phyloP scores from a whole-genome alignment of 2,329 filamentous ascomycete species.

The Chrysoporthe puriensis region DNA sequence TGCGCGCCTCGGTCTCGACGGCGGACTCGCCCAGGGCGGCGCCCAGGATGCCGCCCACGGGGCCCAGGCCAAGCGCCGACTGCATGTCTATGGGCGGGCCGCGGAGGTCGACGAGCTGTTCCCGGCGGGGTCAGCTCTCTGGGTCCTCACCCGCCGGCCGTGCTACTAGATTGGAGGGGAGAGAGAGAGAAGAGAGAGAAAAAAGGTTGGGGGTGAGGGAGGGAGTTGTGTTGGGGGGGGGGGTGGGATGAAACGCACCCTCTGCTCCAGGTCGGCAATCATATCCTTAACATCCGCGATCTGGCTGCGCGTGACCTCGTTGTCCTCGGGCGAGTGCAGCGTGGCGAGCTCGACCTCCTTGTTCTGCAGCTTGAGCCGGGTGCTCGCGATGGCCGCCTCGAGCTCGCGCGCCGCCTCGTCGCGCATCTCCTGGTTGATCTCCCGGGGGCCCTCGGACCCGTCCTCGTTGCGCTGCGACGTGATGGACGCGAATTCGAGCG shows the following conservation, averaged over 20 bases:
- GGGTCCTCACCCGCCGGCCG: no score
- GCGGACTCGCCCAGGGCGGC: slow-evolving; percentile 65
- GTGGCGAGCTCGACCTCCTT: slow-evolving; percentile 70
- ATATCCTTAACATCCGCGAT: slow-evolving; percentile 79
- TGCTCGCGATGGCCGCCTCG: slow-evolving; percentile 74
- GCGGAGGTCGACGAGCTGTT: slow-evolving; percentile 68
- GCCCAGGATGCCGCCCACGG: slow-evolving; percentile 64
- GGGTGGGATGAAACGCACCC: slow-evolving; percentile 52
- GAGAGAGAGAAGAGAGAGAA: neutral
- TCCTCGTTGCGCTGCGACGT: slow-evolving; percentile 60
- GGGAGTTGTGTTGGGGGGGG: no score
- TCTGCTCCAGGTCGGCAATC: slow-evolving; percentile 76
- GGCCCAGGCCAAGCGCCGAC: slow-evolving; percentile 56
- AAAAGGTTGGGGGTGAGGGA: neutral
- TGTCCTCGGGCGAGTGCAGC: slow-evolving; percentile 67
- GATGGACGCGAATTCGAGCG: slow-evolving; percentile 89
- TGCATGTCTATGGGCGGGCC: slow-evolving; percentile 63
- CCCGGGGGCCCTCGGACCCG: slow-evolving; percentile 45
- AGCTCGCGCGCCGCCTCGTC: slow-evolving; percentile 73
- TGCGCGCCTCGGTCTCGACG: slow-evolving; percentile 62
- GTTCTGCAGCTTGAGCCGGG: slow-evolving; percentile 69
- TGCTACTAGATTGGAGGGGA: neutral
- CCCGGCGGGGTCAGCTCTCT: neutral
- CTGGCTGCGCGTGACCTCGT: slow-evolving; percentile 62
- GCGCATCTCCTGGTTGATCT: slow-evolving; percentile 69